Evolutionary conservation across 2,329 filamentous ascomycete genomes (phyloP).

Genomic region (Metarhizium anisopliae): DNA sequence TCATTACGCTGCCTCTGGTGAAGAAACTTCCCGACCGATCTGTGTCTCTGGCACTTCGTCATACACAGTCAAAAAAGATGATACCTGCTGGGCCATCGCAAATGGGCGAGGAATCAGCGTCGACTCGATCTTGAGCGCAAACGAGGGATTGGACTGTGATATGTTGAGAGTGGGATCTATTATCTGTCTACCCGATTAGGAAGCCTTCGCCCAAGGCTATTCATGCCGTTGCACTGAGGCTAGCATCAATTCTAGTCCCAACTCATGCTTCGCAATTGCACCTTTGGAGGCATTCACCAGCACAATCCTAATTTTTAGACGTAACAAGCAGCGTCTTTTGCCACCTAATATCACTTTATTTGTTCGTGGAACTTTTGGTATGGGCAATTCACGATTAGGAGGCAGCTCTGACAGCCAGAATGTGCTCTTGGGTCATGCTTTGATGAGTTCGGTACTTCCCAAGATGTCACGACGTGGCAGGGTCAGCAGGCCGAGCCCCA

Average conservation of each 20-base stretch:
- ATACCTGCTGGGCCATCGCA: slow-evolving; percentile 46
- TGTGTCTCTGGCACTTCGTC: slow-evolving; percentile 21
- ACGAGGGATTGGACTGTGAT: slow-evolving; percentile 39
- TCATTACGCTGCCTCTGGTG: slow-evolving; percentile 17
- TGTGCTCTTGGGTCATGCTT: too few relatives aligned
- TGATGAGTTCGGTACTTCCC: neutral
- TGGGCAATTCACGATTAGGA: neutral
- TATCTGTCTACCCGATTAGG: slow-evolving; percentile 33
- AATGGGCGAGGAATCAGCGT: slow-evolving; percentile 32
- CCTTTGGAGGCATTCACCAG: neutral
- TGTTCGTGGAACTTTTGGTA: neutral
- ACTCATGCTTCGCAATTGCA: neutral
- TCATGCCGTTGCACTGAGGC: neutral
- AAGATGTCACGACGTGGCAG: neutral
- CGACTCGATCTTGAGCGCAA: slow-evolving; percentile 34
- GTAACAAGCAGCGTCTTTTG: neutral
- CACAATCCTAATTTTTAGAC: neutral
- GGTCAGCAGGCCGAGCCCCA: too few relatives aligned
- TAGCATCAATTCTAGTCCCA: neutral
- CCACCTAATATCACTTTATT: neutral
- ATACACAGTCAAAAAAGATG: slow-evolving; percentile 34
- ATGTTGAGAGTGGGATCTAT: slow-evolving; percentile 29
- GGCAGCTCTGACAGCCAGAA: neutral
- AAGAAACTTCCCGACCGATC: slow-evolving; percentile 4
- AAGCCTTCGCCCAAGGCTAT: neutral